Percentiles rank a stretch among this genome's conserved stretches.
Evolutionary conservation across 2,329 filamentous ascomycete genomes (phyloP).

Genomic region (Parascedosporium putredinis): DNA sequence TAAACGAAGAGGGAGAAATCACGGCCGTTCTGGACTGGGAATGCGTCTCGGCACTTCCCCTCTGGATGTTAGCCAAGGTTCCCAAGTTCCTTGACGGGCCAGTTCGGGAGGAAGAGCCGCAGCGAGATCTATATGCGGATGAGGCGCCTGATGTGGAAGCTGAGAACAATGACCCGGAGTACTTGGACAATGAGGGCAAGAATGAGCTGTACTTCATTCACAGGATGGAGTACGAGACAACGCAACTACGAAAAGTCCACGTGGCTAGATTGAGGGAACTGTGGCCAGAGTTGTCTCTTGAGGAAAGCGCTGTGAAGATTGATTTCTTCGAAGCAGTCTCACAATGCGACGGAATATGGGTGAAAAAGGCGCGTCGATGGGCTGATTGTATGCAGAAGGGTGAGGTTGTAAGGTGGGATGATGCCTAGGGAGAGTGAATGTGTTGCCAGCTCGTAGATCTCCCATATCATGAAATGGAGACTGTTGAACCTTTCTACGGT

Average conservation of each 20-base stretch:
- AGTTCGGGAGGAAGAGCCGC: constrained; percentile 21
- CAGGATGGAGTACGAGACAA: constrained; percentile 28
- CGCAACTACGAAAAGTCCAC: constrained; percentile 24
- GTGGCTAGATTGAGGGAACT: constrained; percentile 19
- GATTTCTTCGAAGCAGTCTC: constrained; percentile 20
- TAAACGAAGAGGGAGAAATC: constrained; percentile 24
- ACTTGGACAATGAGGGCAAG: constrained; percentile 27
- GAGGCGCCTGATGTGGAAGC: constrained; percentile 14
- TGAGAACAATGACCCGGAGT: constrained; percentile 10
- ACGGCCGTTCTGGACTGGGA: constrained; percentile 33
- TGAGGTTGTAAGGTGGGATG: constrained; percentile 8
- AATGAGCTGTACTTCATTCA: constrained; percentile 29
- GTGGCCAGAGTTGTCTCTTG: constrained; percentile 21
- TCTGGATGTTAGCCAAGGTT: constrained; percentile 24
- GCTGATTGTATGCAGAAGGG: constrained; percentile 10
- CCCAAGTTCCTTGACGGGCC: constrained; percentile 24
- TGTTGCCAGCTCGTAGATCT: too few relatives aligned
- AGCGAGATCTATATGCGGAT: constrained; percentile 20
- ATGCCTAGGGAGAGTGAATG: constrained; percentile 8
- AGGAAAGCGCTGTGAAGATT: constrained; percentile 17
- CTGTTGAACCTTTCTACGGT: too few relatives aligned
- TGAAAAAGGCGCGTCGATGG: constrained; percentile 8
- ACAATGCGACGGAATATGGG: constrained; percentile 10
- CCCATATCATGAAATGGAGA: too few relatives aligned
- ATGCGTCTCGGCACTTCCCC: constrained; percentile 27